Conservation (phyloP, 495 filamentous ascomycete genomes). For the Neurospora pannonica region DNA sequence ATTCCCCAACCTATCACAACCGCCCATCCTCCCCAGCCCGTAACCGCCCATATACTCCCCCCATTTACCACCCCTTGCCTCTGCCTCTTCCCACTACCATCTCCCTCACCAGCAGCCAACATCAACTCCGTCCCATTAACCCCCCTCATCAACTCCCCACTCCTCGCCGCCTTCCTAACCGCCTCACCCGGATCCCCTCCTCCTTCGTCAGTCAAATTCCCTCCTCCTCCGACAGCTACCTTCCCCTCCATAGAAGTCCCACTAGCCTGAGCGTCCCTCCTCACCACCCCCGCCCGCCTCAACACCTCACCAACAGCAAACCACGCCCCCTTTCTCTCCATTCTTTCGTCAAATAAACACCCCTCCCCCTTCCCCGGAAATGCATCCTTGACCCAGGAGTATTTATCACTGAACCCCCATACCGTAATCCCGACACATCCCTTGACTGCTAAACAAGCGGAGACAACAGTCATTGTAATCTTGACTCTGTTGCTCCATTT, state of each 20-base stretch:
- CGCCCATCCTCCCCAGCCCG: too few relatives aligned
- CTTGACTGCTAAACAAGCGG: constrained; percentile 40
- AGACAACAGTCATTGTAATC: constrained; percentile 44
- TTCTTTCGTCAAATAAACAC: constrained; percentile 37
- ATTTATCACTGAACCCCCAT: too few relatives aligned
- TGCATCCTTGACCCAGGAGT: constrained; percentile 32
- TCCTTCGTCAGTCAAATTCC: too few relatives aligned
- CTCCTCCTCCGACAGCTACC: not conserved
- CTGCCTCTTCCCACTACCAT: too few relatives aligned
- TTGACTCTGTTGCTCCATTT: constrained; percentile 37
- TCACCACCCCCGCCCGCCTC: constrained; percentile 2
- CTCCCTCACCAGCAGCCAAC: not conserved
- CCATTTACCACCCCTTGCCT: too few relatives aligned
- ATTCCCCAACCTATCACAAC: too few relatives aligned
- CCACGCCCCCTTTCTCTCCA: constrained; percentile 45
- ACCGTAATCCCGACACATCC: constrained; percentile 51
- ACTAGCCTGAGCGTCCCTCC: too few relatives aligned
- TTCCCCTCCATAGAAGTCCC: too few relatives aligned
- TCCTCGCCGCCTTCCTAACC: not conserved
- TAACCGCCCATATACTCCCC: too few relatives aligned
- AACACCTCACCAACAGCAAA: constrained; percentile 20
- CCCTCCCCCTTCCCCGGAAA: constrained; percentile 45
- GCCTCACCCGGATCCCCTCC: not conserved
- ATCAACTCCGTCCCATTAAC: not conserved
- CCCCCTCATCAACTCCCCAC: not conserved